Conservation (phyloP, 2,329 filamentous ascomycete genomes). For the Exutisphaerella laricina region DNA sequence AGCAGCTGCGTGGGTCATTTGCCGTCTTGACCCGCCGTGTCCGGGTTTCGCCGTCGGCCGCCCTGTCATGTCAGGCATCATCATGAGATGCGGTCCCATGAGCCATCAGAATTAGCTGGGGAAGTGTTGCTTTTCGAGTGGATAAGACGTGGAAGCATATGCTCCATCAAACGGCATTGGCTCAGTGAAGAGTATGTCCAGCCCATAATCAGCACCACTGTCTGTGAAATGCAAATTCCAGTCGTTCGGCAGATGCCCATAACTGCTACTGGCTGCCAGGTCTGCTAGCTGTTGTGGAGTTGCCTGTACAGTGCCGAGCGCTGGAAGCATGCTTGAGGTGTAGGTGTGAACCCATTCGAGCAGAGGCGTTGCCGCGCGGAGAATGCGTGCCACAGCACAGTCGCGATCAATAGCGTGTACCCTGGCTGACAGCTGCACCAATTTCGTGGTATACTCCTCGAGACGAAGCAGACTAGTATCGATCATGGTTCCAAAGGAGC, state of each 20-base stretch:
- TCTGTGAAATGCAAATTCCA: conserved; percentile 14
- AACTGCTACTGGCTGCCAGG: not conserved
- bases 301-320: not conserved
- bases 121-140: not conserved
- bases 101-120: too few species aligned
- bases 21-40: too few species aligned
- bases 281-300: not conserved
- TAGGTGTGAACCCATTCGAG: conserved; percentile 22
- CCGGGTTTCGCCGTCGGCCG: too few species aligned
- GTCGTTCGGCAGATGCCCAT: conserved; percentile 3
- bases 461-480: conserved; percentile 23
- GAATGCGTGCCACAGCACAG: conserved; percentile 18
- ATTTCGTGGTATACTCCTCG: conserved; percentile 25
- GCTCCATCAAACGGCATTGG: conserved; percentile 7
- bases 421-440: conserved; percentile 10
- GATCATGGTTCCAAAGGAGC: conserved; percentile 26
- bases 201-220: conserved; percentile 16
- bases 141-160: not conserved
- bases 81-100: too few species aligned
- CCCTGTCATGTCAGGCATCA: too few species aligned
- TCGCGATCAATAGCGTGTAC: conserved; percentile 13
- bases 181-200: conserved; percentile 19
- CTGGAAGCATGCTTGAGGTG: conserved; percentile 9
- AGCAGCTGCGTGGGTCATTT: too few species aligned
- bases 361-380: conserved; percentile 13